phyloP scores from a whole-genome alignment of 176 grass and related monocot genomes.

The Areca catechu region DNA sequence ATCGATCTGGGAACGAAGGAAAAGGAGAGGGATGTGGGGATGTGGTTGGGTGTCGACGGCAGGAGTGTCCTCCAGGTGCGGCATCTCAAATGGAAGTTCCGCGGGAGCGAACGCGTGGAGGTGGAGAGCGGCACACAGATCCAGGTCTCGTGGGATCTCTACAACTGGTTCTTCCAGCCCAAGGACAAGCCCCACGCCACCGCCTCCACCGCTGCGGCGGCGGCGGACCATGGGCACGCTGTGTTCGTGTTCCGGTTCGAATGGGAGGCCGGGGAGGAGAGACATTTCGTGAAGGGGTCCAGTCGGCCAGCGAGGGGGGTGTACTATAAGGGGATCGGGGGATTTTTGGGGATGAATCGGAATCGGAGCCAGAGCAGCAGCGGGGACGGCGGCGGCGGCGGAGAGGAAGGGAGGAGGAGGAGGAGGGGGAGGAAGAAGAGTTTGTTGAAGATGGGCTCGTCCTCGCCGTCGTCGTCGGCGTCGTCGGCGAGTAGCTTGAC shows the following conservation, averaged over 20 bases:
- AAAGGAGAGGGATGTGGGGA: constrained; percentile 6
- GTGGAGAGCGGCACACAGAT: neutral
- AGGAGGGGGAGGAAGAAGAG: constrained; percentile 20
- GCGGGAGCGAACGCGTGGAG: constrained; percentile 10
- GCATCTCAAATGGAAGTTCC: constrained; percentile 19
- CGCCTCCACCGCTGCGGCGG: neutral
- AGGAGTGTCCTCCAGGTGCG: constrained; percentile 11
- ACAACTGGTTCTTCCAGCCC: constrained; percentile 12
- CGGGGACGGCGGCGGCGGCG: neutral
- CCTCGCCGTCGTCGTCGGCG: constrained; percentile 55
- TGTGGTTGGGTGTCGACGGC: constrained; percentile 11
- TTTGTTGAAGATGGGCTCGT: constrained; percentile 48
- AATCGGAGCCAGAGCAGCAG: constrained; percentile 11
- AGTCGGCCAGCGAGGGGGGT: neutral
- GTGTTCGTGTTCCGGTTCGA: constrained; percentile 13
- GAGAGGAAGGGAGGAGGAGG: constrained; percentile 20
- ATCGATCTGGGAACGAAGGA: constrained; percentile 18
- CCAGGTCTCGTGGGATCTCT: constrained; percentile 13
- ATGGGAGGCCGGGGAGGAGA: neutral
- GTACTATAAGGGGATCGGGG: neutral
- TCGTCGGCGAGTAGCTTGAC: constrained; percentile 60
- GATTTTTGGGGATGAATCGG: neutral
- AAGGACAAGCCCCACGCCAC: neutral
- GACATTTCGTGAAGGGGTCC: neutral
- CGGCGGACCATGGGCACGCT: constrained; percentile 3